phyloP scores from a whole-genome alignment of 208 protist genomes.

The Herpetomonas samuelpessoai region DNA sequence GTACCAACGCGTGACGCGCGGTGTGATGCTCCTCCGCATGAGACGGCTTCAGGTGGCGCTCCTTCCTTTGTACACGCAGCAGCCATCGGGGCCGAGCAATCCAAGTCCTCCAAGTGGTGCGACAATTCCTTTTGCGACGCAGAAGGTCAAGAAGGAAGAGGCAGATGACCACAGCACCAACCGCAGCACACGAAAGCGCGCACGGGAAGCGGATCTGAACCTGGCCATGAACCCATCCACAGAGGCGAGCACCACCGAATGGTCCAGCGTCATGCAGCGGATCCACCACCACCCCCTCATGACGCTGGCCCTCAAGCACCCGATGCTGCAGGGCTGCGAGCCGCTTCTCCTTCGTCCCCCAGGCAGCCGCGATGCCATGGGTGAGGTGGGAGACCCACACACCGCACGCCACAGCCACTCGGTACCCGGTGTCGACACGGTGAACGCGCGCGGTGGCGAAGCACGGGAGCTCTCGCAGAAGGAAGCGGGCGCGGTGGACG shows the following conservation, averaged over 20 bases:
- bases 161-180: neutral
- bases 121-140: no score
- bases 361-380: neutral
- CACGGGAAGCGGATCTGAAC: neutral
- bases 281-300: constrained; percentile 11
- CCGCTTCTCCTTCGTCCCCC: neutral
- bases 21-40: constrained; percentile 1
- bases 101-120: no score
- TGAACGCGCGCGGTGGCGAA: no score
- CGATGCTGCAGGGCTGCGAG: constrained; percentile 12
- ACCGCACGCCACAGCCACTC: no score
- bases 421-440: neutral
- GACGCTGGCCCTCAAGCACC: constrained; percentile 26
- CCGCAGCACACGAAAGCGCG: neutral
- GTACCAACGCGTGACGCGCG: constrained; percentile 21
- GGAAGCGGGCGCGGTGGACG: no score
- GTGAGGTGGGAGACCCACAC: neutral
- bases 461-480: no score
- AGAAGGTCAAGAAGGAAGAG: no score
- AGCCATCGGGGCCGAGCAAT: no score
- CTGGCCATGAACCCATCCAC: neutral
- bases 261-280: neutral
- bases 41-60: neutral
- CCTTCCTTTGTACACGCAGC: neutral
- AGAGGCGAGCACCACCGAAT: neutral